Base-by-base conservation (phyloP, 2,329 filamentous ascomycete genomes). In the Cercospora sp. region DNA sequence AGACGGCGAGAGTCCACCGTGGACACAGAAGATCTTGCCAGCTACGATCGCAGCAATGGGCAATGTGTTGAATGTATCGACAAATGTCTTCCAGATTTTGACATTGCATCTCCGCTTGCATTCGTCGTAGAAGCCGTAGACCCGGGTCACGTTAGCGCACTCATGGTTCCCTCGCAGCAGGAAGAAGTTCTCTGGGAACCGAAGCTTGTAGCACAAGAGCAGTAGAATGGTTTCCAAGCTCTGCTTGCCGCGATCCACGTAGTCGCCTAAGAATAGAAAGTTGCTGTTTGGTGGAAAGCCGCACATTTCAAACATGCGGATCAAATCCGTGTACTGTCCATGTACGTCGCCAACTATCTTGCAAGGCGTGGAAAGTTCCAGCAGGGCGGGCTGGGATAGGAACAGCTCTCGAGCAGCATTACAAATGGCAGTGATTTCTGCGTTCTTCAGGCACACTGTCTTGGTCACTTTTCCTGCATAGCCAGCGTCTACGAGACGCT, bases 341-440 rank as follows among this genome's bases (percentile, higher is more conserved):
- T 98, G 94, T 13, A 98, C 93, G 78, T 98, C 94, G 61, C 94
- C 94, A 30, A 98, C 95, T 75, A 99, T 96, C 83, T 99, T 99
- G 77, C 99, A 95, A 0, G 95, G 94, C 4, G 95, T 92, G 71
- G 94, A 91, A 57, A 99, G 86, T 81, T 99, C 95, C 66, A 99
- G 82, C 26, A 99, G 84, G 1, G 95, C 93, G 3, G 95, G 95
- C 78, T 99, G 95, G 5, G 91, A 93, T 7, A 99, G 84, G 71
- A 99, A 92, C 9, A 94, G 87, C 80, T 99, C 95, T 67, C 94
- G 88, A 3, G 91, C 94, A 65, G 93, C 91, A 70, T 91, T 89
- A 79, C 95, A 99, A 72, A 99, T 94, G 68, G 94, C 93, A 58
- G 90, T 91, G 72, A 99, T 98, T 80, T 99, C 95, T 45, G 95